These are phyloP conservation scores for Spencermartinsiella europaea DNA, from an alignment of 805 yeast species.

Conservation along the genomic window DNA sequence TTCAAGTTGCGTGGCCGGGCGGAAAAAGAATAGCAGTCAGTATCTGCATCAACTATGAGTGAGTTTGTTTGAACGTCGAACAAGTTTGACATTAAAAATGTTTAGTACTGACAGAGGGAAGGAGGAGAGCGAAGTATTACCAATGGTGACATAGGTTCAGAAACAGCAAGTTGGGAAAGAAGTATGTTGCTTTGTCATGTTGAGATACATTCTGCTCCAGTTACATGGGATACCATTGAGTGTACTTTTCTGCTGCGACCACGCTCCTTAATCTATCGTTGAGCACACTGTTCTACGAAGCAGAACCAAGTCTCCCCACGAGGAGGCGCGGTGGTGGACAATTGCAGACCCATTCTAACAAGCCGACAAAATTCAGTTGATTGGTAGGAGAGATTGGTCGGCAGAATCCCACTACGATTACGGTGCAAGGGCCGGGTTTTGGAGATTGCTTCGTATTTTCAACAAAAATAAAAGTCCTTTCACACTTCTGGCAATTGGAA, in stretches of 20 bases:
- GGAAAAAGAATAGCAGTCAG: constrained; percentile 31
- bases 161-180: constrained; percentile 24
- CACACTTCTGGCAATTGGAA: constrained; percentile 37
- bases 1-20: constrained; percentile 32
- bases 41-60: constrained; percentile 33
- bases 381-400: constrained; percentile 17
- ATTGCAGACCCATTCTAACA: background rate
- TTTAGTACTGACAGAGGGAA: constrained; percentile 18
- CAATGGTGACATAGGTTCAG: constrained; percentile 31
- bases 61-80: background rate
- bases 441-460: constrained; percentile 34
- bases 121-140: constrained; percentile 32
- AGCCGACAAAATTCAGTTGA: constrained; percentile 5
- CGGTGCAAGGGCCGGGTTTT: constrained; percentile 33
- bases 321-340: too few species aligned
- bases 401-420: constrained; percentile 35
- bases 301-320: too few species aligned
- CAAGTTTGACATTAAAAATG: too few species aligned
- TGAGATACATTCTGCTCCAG: background rate
- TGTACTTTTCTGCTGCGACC: too few species aligned
- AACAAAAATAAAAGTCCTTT: constrained; percentile 30
- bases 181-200: background rate
- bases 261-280: too few species aligned
- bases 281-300: too few species aligned
- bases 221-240: too few species aligned